Evolutionary conservation across 2,329 filamentous ascomycete genomes (phyloP), one percentile per base, ranked within the genome.

Genomic region (Diplocarpon rosae): DNA sequence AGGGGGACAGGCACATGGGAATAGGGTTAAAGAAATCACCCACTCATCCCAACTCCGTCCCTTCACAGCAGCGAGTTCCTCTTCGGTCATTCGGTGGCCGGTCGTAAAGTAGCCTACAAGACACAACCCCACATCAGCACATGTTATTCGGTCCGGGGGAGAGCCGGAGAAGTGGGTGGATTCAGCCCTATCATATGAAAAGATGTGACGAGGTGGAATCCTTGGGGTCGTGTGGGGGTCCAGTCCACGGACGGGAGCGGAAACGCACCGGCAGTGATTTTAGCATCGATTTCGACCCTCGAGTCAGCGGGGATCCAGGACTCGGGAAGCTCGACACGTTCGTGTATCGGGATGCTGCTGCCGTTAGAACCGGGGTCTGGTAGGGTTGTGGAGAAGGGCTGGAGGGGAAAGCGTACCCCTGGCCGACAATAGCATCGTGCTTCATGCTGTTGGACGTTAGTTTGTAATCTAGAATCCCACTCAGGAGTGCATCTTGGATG

Each of bases 201-300:
- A 24, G 20, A 24, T 24, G 20, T 7, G n/a, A n/a, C n/a, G n/a
- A n/a, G n/a, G n/a, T n/a, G n/a, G n/a, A n/a, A n/a, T n/a, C n/a
- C n/a, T n/a, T n/a, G n/a, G n/a, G n/a, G n/a, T 24, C 4, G 20
- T 24, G 39, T 17, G 39, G 17, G 16, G 2, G 12, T 12, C 6
- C 9, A 24, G 14, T 15, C 28, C 17, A 15, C 17, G 20, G 36
- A 6, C 14, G 36, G 36, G 10, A 12, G 17, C 8, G 38, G 29
- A 28, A 28, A 12, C 38, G 10, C 34, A 87, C 84, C 92, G 49
- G 90, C 88, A 56, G 90, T 92, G 62, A 96, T 95, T 71, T 96
- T 96, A 47, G 92, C 92, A 65, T 96, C 92, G 60, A 96, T 98
- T 65, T 98, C 92, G n/a, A 96, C 92, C 54, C 90, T 75, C 42